These are phyloP conservation scores for Ceratocystis diversiconidia DNA, from an alignment of 2,329 filamentous ascomycete species.

Conservation along the genomic window DNA sequence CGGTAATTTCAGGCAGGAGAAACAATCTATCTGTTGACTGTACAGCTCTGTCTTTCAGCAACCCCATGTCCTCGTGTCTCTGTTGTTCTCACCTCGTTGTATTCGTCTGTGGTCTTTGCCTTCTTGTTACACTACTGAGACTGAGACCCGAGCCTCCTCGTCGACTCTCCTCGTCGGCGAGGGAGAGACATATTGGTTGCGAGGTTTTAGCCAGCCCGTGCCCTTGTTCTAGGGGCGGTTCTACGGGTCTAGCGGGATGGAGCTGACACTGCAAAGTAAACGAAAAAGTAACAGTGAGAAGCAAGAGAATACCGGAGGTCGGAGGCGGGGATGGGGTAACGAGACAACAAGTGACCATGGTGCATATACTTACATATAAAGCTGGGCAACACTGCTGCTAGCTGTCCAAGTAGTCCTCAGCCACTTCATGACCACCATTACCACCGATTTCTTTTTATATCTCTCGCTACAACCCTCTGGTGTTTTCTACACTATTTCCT, in stretches of 20 bases:
- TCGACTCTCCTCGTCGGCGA: neutral
- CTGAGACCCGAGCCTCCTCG: neutral
- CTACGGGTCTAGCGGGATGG: neutral
- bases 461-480: neutral
- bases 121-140: slow-evolving; percentile 4
- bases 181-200: slow-evolving; percentile 3
- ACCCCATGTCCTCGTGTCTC: neutral
- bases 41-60: too few relatives aligned
- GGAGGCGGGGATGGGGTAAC: neutral
- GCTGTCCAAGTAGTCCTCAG: neutral
- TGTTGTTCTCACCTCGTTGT: neutral
- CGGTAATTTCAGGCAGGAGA: neutral
- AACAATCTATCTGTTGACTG: too few relatives aligned
- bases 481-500: neutral
- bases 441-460: neutral
- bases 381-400: neutral
- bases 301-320: neutral
- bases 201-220: neutral
- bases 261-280: neutral
- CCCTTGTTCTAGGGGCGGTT: neutral
- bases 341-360: neutral
- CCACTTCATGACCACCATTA: neutral
- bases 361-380: neutral
- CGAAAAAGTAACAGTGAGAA: too few relatives aligned
- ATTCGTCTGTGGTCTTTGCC: neutral